Percentiles rank a stretch among this genome's conserved stretches.
phyloP scores from a whole-genome alignment of 2,329 filamentous ascomycete genomes.

The Chalara sp. region DNA sequence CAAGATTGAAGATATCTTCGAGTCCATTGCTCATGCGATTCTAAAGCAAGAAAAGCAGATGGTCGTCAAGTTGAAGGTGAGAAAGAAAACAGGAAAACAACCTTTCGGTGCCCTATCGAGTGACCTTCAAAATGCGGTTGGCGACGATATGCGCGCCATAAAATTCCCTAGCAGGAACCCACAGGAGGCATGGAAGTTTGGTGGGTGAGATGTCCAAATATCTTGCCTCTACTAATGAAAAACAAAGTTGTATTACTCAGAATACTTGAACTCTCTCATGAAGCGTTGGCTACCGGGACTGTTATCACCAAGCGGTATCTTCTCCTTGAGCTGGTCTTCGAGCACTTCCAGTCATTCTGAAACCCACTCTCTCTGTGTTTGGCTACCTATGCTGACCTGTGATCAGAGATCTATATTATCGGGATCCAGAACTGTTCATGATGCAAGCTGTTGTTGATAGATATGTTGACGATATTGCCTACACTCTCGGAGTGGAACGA shows the following conservation, averaged over 20 bases:
- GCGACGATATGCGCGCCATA: constrained; percentile 9
- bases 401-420: constrained; percentile 73
- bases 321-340: neutral
- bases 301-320: constrained; percentile 55
- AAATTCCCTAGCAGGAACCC: constrained; percentile 42
- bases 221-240: constrained; percentile 8
- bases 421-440: constrained; percentile 64
- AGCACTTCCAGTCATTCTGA: neutral
- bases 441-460: constrained; percentile 63
- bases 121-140: neutral
- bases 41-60: constrained; percentile 36
- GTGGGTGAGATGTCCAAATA: constrained; percentile 28
- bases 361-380: too few relatives aligned
- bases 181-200: constrained; percentile 44
- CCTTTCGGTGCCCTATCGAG: neutral
- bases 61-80: constrained; percentile 39
- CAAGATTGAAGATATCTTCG: constrained; percentile 50
- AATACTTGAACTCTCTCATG: constrained; percentile 53
- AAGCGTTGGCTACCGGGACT: constrained; percentile 47
- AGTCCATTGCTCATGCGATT: constrained; percentile 42
- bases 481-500: constrained; percentile 58
- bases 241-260: constrained; percentile 46
- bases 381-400: too few relatives aligned
- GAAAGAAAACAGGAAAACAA: constrained; percentile 10
- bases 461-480: constrained; percentile 68